phyloP scores from a whole-genome alignment of 2,329 filamentous ascomycete species.

The Lachnum nothofagi region DNA sequence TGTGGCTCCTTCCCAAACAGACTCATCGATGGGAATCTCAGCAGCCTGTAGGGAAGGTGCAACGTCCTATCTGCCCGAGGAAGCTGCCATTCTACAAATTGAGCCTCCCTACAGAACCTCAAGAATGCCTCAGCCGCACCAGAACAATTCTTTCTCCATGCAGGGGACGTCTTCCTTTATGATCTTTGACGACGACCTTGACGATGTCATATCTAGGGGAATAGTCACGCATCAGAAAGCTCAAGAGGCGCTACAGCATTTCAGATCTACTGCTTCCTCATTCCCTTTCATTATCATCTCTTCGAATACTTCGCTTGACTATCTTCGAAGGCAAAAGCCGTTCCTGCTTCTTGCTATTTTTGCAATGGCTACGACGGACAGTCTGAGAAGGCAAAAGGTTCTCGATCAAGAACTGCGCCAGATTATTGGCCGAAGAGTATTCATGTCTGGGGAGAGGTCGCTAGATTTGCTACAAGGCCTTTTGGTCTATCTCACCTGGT shows the following conservation, averaged over 20 bases:
- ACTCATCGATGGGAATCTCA: conserved; percentile 17
- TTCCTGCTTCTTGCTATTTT: conserved; percentile 52
- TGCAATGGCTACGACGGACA: conserved; percentile 45
- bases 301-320: conserved; percentile 44
- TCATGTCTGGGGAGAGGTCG: conserved; percentile 50
- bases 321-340: conserved; percentile 40
- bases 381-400: conserved; percentile 46
- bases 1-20: conserved; percentile 52
- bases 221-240: conserved; percentile 5
- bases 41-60: not conserved
- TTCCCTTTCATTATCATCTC: conserved; percentile 12
- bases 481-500: conserved; percentile 54
- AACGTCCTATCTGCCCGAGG: not conserved
- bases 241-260: conserved; percentile 1
- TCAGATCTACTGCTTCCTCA: not conserved
- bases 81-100: not conserved
- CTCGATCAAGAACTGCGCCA: conserved; percentile 56
- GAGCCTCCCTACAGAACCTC: not conserved
- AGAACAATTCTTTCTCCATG: not conserved
- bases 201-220: not conserved
- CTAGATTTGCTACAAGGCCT: conserved; percentile 52
- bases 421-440: conserved; percentile 50
- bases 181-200: conserved; percentile 36
- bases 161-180: conserved; percentile 1
- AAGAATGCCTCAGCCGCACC: not conserved